Evolutionary conservation across 257 asterid species (phyloP), one percentile per base, ranked within the genome.

Genomic region (Forsythia viridissima): DNA sequence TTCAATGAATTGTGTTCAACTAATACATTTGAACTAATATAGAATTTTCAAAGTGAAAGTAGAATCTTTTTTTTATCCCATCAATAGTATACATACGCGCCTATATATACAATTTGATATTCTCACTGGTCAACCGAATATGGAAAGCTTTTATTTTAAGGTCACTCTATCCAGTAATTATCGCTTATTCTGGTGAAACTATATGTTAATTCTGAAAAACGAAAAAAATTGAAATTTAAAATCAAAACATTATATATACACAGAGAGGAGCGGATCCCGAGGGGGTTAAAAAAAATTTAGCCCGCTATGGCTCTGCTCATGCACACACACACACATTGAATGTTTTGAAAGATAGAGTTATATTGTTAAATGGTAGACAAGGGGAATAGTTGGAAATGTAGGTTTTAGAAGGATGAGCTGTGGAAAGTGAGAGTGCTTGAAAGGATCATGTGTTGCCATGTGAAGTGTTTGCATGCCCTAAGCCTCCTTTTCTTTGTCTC

Each of bases 391-490:
- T 51, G 82, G 76, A 65, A 66, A 42, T 77, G 83, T 76, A 63
- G 84, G 77, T 39, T 59, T 71, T 75, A 44, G 87, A 83, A 81
- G 83, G 80, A 87, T 89, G 95, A 88, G 92, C 92, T 89, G 91
- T 91, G 87, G 87, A 83, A 84, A 85, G 88, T 74, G 84, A 85
- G 77, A 80, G 59, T 51, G 84, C 70, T 77, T 41, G 85, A 78
- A 84, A 75, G 73, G 85, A 87, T 89, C 76, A 81, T 89, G 89
- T 75, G 70, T 71, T 79, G 88, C 86, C 96, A 92, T 87, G 97
- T 92, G 97, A 89, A 89, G 71, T 90, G 93, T 88, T 86, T 81
- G 89, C 93, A 90, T 81, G 85, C 89, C 79, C 88, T 76, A 16
- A 61, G 65, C 77, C 78, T 69, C 79, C 80, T 78, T 86, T 84